phyloP scores from a whole-genome alignment of 495 filamentous ascomycete species.

The Lasiosphaeria miniovina region DNA sequence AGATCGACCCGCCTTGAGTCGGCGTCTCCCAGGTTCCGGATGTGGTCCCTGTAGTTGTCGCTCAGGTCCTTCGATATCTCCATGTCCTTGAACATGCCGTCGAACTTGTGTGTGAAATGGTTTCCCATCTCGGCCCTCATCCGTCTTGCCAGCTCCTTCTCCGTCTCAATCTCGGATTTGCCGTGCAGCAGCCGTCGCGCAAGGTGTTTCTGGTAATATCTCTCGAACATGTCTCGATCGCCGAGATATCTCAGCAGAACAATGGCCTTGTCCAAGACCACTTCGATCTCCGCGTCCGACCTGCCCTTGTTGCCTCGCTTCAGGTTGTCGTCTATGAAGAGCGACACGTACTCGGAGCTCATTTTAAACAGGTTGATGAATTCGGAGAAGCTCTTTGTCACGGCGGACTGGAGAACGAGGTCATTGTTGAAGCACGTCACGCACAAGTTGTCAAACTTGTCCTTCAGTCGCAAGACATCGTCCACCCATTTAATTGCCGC shows the following conservation, averaged over 20 bases:
- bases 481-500: conserved; percentile 95
- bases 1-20: conserved; percentile 73
- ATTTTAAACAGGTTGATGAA: conserved; percentile 86
- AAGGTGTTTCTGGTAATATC: conserved; percentile 98
- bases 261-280: conserved; percentile 84
- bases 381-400: conserved; percentile 79
- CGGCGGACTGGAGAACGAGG: conserved; percentile 70
- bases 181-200: conserved; percentile 79
- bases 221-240: conserved; percentile 94
- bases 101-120: conserved; percentile 85
- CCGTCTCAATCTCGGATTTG: conserved; percentile 80
- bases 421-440: conserved; percentile 66
- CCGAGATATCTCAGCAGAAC: conserved; percentile 78
- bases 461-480: conserved; percentile 79
- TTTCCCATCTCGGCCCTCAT: conserved; percentile 97
- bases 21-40: conserved; percentile 58
- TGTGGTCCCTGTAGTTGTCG: conserved; percentile 66
- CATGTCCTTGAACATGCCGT: conserved; percentile 99
- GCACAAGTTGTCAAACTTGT: conserved; percentile 84
- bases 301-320: conserved; percentile 92
- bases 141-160: conserved; percentile 91
- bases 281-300: conserved; percentile 86
- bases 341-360: conserved; percentile 86
- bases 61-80: conserved; percentile 83
- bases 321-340: conserved; percentile 96